Evolutionary conservation across 805 yeast species (phyloP), one percentile per base, ranked within the genome.

Genomic region (Wickerhamomyces xylosicus): DNA sequence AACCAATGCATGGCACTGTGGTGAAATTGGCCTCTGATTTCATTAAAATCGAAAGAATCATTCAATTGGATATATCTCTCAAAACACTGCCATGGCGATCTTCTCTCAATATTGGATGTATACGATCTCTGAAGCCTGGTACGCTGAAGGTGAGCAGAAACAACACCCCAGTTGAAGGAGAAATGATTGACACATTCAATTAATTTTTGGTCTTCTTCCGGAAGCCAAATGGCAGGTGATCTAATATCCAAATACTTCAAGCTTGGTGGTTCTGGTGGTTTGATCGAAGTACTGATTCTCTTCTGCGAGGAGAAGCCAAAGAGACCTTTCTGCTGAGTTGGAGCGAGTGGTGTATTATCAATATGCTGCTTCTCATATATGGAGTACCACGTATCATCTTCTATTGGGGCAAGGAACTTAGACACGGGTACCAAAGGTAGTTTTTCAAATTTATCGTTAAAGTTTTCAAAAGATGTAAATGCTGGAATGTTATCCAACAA

Each of bases 51-150:
- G 52, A 87, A 90, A 42, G 80, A 79, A 43, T 90, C 96, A 50
- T 85, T 86, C 47, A 92, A 68, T 62, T 90, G 97, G 44, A 89
- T 80, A 66, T 90, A 92, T 47, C 98, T 67, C 59, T 92, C 98
- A 63, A 92, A 92, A 57, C 97, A 90, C 57, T 90, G 97, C 98
- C 98, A 92, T 0, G 98, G 95, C 0, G 97, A 92, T 52, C 98
- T 72, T 52, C 97, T 74, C 58, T 92, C 97, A 41, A 87, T 85
- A 52, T 85, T 87, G 1, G 97, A 83, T 31, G 78, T 73, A 57
- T 85, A 87, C 13, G 80, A 74, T 46, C 76, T 69, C 0, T 85
- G 73, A 3, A 86, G 73, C 37, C 71, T 67, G 13, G n/a, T 13
- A 2, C 79, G 71, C 34, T 82, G 71, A 56, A 92, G 64, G 53